These are phyloP conservation scores for Podila horticola DNA, from an alignment of 192 early-diverging fungal genomes.

Conservation along the genomic window DNA sequence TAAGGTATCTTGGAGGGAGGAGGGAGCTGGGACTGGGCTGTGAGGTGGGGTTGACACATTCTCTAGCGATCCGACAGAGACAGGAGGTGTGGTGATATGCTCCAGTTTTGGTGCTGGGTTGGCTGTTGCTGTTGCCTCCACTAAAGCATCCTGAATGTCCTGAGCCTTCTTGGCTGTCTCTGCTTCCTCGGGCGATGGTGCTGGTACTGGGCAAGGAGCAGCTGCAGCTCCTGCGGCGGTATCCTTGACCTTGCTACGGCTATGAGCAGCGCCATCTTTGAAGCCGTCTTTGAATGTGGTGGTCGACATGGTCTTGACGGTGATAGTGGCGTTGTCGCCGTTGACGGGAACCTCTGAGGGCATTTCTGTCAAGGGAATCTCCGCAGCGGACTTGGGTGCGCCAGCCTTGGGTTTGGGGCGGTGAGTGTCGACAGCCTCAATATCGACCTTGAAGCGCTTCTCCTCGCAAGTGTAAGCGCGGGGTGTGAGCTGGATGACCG, in stretches of 20 bases:
- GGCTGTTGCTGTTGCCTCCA: constrained; percentile 11
- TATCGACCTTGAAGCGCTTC: constrained; percentile 93
- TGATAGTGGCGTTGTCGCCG: constrained; percentile 36
- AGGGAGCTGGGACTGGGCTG: not conserved
- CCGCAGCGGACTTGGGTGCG: constrained; percentile 4
- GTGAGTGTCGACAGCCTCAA: constrained; percentile 98
- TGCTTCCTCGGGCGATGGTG: not conserved
- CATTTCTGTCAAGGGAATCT: not conserved
- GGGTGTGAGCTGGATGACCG: constrained; percentile 96
- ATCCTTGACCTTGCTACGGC: constrained; percentile 11
- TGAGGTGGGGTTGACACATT: not conserved
- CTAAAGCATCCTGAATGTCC: constrained; percentile 15
- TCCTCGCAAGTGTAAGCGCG: constrained; percentile 97
- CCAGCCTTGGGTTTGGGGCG: constrained; percentile 72
- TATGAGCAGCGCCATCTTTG: constrained; percentile 25
- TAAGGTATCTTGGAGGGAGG: too few species aligned
- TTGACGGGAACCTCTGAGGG: constrained; percentile 4
- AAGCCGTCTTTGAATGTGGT: constrained; percentile 47
- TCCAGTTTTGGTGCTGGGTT: constrained; percentile 25
- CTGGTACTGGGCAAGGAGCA: not conserved
- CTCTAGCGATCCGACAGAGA: not conserved
- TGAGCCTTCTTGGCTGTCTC: constrained; percentile 16
- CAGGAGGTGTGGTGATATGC: constrained; percentile 13
- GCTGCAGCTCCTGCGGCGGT: constrained; percentile 1
- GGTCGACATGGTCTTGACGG: constrained; percentile 47